Conservation (phyloP, 805 yeast species). For the Wickerhamomyces subpelliculosus region DNA sequence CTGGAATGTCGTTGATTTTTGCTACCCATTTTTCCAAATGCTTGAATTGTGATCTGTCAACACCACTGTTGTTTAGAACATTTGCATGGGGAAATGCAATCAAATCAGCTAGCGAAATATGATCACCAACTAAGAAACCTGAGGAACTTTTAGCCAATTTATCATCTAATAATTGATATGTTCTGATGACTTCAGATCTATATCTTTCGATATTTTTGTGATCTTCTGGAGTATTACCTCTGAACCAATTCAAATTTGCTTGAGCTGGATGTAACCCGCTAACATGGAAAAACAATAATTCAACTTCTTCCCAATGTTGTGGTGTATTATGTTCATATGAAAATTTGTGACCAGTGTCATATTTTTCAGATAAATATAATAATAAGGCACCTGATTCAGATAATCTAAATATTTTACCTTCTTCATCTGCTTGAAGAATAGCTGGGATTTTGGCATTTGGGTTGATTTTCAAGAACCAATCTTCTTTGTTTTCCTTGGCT, state of each 20-base stretch:
- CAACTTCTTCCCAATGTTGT: slow-evolving; percentile 43
- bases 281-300: slow-evolving; percentile 49
- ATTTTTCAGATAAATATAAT: slow-evolving; percentile 49
- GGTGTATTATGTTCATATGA: slow-evolving; percentile 29
- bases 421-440: slow-evolving; percentile 26
- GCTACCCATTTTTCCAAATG: neutral
- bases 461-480: slow-evolving; percentile 48
- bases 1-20: neutral
- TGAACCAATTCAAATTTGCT: slow-evolving; percentile 45
- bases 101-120: slow-evolving; percentile 53
- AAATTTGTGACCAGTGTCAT: slow-evolving; percentile 43
- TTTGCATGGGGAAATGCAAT: slow-evolving; percentile 29
- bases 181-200: slow-evolving; percentile 37
- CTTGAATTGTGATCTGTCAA: neutral
- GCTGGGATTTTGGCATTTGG: slow-evolving; percentile 61
- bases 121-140: slow-evolving; percentile 55
- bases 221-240: slow-evolving; percentile 36
- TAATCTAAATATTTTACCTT: slow-evolving; percentile 36
- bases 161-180: slow-evolving; percentile 44
- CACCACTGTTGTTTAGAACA: neutral
- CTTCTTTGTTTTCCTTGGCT: slow-evolving; percentile 40
- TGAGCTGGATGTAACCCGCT: slow-evolving; percentile 54
- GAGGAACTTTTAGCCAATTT: slow-evolving; percentile 34
- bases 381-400: slow-evolving; percentile 59
- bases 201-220: slow-evolving; percentile 44